A percentile compares a stretch with the other conserved stretches of the same genome.
Conservation (phyloP, 176 grass and related monocot species). For the Paspalum notatum region DNA sequence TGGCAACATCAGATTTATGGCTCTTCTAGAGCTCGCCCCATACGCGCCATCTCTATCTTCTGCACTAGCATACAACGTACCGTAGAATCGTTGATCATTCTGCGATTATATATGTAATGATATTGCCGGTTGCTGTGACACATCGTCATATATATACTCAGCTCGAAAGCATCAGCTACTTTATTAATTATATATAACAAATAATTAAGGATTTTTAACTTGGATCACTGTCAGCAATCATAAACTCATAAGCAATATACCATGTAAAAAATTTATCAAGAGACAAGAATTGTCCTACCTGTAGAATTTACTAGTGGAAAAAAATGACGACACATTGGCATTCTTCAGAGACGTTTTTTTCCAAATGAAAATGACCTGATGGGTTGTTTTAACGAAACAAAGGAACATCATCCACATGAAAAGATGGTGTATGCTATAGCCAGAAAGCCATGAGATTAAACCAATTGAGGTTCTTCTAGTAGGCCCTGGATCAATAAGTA, state of each 20-base stretch:
- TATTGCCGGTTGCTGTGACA: background rate
- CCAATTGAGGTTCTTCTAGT: slow-evolving; percentile 19
- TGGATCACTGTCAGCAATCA: background rate
- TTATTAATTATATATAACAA: background rate
- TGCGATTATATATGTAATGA: background rate
- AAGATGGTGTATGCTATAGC: slow-evolving; percentile 19
- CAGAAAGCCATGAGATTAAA: slow-evolving; percentile 17
- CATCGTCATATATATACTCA: no score
- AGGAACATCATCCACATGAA: slow-evolving; percentile 28
- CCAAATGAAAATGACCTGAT: slow-evolving; percentile 37
- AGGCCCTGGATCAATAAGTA: slow-evolving; percentile 13
- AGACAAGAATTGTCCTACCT: background rate
- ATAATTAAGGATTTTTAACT: background rate
- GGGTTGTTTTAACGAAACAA: slow-evolving; percentile 4
- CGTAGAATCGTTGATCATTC: background rate
- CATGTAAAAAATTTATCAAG: background rate
- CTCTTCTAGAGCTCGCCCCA: background rate
- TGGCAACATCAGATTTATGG: background rate
- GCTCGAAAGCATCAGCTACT: no score
- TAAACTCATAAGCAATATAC: background rate
- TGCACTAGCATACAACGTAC: background rate
- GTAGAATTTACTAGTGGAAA: background rate
- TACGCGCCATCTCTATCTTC: background rate
- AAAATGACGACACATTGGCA: background rate
- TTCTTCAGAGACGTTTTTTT: background rate